Evolutionary conservation across 805 yeast genomes (phyloP), one percentile per base, ranked within the genome.

Genomic region (Spathaspora passalidarum): DNA sequence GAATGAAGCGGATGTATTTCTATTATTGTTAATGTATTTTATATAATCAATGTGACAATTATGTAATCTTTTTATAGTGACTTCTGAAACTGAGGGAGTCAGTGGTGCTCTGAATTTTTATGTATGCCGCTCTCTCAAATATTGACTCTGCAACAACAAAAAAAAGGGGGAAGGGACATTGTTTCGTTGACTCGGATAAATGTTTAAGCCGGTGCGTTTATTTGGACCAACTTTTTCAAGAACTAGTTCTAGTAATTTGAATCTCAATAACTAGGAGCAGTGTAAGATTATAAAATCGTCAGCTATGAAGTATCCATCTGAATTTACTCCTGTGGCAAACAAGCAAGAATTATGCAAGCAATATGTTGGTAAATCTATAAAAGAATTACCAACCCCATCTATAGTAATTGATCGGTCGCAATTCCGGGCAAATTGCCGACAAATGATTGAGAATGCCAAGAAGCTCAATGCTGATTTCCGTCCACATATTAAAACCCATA

Each of bases 401-500:
- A 72, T 81, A 45, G 51, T 81, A 4, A 73, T 84, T 21, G 75
- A 80, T 50, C 53, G 67, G 38, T 44, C 54, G 1, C 60, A 60
- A 14, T 74, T 80, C 52, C 52, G 63, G 26, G 46, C 44, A 14
- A 83, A 83, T 56, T 72, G 81, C 50, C 63, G 62, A 9, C 60
- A 60, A 23, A 80, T 82, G 87, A 66, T 80, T 8, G 53, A 56
- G 4, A 72, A 71, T 45, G 78, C 82, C 0, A 43, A 50, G 1
- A 56, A 58, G 1, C 55, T 81, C 21, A 49, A 55, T 2, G 69
- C 71, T 5, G 67, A 61, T 16, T 85, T 86, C 59, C 69, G 95
- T 48, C 84, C 86, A 3, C 90, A 86, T 58, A 80, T 86, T 18
- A 86, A 86, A 61, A 87, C 94, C 0, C 90, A 84, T 60, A 86